These are phyloP conservation scores for Suillus discolor DNA, from an alignment of 768 basidiomycete genomes.

Conservation along the genomic window DNA sequence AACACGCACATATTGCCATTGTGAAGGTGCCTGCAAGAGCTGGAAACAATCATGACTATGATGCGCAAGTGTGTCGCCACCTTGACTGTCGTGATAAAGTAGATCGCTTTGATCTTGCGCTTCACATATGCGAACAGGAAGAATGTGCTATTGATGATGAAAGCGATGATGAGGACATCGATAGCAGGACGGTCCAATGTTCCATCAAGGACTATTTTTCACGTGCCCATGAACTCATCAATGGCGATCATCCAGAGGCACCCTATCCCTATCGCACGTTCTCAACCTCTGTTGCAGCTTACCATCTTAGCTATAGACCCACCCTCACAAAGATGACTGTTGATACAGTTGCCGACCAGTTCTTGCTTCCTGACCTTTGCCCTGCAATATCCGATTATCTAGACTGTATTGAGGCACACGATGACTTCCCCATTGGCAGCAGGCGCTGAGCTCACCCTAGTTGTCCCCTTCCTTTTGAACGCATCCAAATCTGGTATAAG, in stretches of 20 bases:
- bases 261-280: neutral
- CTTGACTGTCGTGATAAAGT: neutral
- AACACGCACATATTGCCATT: slow-evolving; percentile 4
- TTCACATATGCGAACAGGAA: neutral
- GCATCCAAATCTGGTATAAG: neutral
- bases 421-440: neutral
- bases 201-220: no score
- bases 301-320: neutral
- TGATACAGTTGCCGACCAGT: neutral
- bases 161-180: neutral
- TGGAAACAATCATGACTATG: slow-evolving; percentile 9
- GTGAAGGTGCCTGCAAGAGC: slow-evolving; percentile 8
- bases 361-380: neutral
- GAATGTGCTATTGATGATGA: neutral
- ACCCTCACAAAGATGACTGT: neutral
- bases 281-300: neutral
- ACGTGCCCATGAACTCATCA: neutral
- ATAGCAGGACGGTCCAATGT: neutral
- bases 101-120: neutral
- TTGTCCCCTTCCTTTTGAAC: neutral
- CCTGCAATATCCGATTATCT: neutral
- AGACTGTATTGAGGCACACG: neutral
- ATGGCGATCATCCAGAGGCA: neutral
- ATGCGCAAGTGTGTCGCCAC: neutral
- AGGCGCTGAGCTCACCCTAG: neutral